Evolutionary conservation across 345 rosid genomes (phyloP).

Genomic region (Fremontodendron californicum): DNA sequence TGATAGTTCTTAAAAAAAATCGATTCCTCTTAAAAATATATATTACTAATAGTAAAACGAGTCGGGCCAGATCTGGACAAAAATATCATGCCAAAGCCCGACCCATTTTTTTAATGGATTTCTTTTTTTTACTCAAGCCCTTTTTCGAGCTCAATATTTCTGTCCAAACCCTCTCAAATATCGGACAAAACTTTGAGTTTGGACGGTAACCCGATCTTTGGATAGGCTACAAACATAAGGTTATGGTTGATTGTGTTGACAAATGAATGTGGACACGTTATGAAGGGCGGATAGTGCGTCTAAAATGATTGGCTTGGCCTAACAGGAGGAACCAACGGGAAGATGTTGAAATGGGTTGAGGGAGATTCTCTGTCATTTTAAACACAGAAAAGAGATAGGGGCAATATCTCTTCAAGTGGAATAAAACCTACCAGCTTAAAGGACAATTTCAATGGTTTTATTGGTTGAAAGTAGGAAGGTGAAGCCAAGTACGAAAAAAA

Average conservation of each 20-base stretch:
- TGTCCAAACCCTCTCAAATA: too few relatives aligned
- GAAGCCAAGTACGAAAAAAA: background rate
- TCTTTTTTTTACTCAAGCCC: too few relatives aligned
- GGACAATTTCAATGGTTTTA: constrained; percentile 3
- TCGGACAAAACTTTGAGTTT: too few relatives aligned
- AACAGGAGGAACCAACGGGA: background rate
- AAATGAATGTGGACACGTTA: background rate
- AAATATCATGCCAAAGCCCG: too few relatives aligned
- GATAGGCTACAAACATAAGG: too few relatives aligned
- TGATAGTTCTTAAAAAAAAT: too few relatives aligned
- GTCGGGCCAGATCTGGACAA: too few relatives aligned
- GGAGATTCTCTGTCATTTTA: background rate
- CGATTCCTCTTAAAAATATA: too few relatives aligned
- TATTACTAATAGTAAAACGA: too few relatives aligned
- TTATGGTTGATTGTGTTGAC: background rate
- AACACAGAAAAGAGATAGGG: background rate
- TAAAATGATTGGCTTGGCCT: constrained; percentile 8
- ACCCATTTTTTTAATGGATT: too few relatives aligned
- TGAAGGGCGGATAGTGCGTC: constrained; percentile 2
- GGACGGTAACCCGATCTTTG: too few relatives aligned
- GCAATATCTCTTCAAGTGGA: constrained; percentile 13
- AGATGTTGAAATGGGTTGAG: background rate
- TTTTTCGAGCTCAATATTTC: too few relatives aligned
- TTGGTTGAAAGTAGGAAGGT: background rate
- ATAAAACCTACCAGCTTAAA: constrained; percentile 6